phyloP scores from a whole-genome alignment of 139 green algal genomes.

The Micromonas commoda region DNA sequence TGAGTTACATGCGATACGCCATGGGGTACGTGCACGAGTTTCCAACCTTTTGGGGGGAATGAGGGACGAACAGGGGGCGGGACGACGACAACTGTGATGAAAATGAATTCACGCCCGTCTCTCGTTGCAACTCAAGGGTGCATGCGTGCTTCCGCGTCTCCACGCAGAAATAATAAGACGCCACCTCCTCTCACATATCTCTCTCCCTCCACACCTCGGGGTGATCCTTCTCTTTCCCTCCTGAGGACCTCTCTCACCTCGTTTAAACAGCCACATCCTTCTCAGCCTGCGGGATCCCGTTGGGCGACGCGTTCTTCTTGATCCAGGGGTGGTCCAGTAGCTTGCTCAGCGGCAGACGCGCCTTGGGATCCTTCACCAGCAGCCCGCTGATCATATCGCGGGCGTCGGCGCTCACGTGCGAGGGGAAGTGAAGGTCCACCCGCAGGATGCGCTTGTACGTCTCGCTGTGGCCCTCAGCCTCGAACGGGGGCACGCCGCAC shows the following conservation, averaged over 20 bases:
- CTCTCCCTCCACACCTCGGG: too few species aligned
- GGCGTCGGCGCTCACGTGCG: constrained; percentile 50
- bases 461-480: constrained; percentile 75
- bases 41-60: not conserved
- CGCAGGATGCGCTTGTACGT: constrained; percentile 70
- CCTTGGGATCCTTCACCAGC: constrained; percentile 62
- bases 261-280: too few species aligned
- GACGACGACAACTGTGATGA: too few species aligned
- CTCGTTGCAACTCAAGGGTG: too few species aligned
- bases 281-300: constrained; percentile 12
- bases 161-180: too few species aligned
- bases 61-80: too few species aligned
- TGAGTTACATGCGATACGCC: not conserved
- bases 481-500: constrained; percentile 85
- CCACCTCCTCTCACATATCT: too few species aligned
- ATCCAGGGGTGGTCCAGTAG: constrained; percentile 71
- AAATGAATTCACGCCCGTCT: too few species aligned
- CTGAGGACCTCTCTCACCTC: too few species aligned
- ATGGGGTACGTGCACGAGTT: not conserved
- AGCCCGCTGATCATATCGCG: constrained; percentile 82
- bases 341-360: constrained; percentile 56
- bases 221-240: too few species aligned
- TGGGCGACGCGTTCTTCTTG: constrained; percentile 43
- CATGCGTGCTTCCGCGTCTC: too few species aligned
- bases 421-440: constrained; percentile 82